Base-by-base conservation (phyloP, 1,284 basidiomycete genomes). In the Naganishia sp. region DNA sequence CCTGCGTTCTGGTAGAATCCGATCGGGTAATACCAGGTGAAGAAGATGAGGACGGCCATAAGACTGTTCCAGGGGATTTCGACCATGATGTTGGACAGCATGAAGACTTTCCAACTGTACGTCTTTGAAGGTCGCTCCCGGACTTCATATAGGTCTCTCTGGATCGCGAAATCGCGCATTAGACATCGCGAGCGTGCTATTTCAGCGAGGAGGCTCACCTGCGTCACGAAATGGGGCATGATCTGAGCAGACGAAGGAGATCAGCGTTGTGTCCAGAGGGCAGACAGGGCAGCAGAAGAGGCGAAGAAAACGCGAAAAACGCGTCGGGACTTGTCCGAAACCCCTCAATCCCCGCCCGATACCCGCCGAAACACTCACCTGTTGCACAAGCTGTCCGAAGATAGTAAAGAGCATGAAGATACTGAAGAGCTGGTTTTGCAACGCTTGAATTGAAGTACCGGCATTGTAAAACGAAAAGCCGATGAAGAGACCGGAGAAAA, bases 351-450 rank as follows among this genome's bases (percentile, higher is more conserved):
- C 35, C 35, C 35, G 7, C 35, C 35, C 13, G 13, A 9, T 39
- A 39, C 35, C 35, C 10, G 10, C 13, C 35, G 2, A 6, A 39
- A 13, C 35, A 39, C 35, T 39, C 3, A 66, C 76, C 67, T 80
- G 77, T 68, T 81, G 81, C 17, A 77, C 75, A 23, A 81, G 71
- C 66, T 81, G 79, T 52, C 76, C 74, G 68, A 79, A 79, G 65
- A 81, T 75, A 53, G 76, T 75, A 71, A 79, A 77, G 57, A 78
- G 65, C 82, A 85, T 84, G 75, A 85, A 86, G 63, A 82, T 76
- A 77, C 77, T 75, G 74, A 93, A 93, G 49, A 93, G 84, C 77
- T 92, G 90, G 78, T 90, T 90, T 76, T 92, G 90, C 0, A 88
- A 86, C 53, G 90, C 90, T 69, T 87, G 85, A 57, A 87, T 83